Percentiles rank a stretch among this genome's conserved stretches.
Evolutionary conservation across 2,329 filamentous ascomycete genomes (phyloP).

Genomic region (Stylonectria norvegica): DNA sequence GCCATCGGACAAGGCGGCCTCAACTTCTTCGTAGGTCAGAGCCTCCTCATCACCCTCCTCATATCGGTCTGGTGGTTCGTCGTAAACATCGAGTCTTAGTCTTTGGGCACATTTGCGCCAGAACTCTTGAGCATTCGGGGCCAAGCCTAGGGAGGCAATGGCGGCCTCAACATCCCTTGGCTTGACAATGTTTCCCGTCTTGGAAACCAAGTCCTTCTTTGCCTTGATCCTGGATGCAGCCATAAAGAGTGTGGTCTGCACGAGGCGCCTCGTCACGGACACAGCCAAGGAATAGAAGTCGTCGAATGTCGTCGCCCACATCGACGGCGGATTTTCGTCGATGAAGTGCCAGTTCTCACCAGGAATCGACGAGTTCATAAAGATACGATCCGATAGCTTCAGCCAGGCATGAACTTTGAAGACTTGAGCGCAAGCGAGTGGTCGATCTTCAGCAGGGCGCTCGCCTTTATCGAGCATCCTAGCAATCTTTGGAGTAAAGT

Average conservation of each 20-base stretch:
- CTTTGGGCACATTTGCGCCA: conserved; percentile 50
- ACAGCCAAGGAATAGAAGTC: conserved; percentile 69
- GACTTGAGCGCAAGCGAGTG: conserved; percentile 51
- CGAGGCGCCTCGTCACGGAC: conserved; percentile 65
- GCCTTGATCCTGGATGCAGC: conserved; percentile 65
- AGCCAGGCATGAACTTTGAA: conserved; percentile 62
- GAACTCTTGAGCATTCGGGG: conserved; percentile 36
- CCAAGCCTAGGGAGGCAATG: conserved; percentile 44
- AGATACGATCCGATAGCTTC: conserved; percentile 60
- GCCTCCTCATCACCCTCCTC: conserved; percentile 21
- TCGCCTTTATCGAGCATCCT: conserved; percentile 26
- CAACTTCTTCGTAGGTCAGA: conserved; percentile 18
- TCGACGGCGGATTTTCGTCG: conserved; percentile 60
- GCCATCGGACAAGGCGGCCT: conserved; percentile 8
- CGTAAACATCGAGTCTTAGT: conserved; percentile 46
- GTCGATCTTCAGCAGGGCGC: conserved; percentile 9
- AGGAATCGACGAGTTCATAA: conserved; percentile 67
- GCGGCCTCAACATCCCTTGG: conserved; percentile 49
- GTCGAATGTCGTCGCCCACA: conserved; percentile 71
- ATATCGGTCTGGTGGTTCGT: conserved; percentile 29
- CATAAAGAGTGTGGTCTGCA: conserved; percentile 67
- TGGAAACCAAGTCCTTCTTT: conserved; percentile 32
- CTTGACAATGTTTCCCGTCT: conserved; percentile 34
- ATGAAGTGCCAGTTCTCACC: conserved; percentile 67
- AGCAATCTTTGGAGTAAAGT: conserved; percentile 50